Evolutionary conservation across 257 asterid species (phyloP).

Genomic region (Solanum gracilifrons): DNA sequence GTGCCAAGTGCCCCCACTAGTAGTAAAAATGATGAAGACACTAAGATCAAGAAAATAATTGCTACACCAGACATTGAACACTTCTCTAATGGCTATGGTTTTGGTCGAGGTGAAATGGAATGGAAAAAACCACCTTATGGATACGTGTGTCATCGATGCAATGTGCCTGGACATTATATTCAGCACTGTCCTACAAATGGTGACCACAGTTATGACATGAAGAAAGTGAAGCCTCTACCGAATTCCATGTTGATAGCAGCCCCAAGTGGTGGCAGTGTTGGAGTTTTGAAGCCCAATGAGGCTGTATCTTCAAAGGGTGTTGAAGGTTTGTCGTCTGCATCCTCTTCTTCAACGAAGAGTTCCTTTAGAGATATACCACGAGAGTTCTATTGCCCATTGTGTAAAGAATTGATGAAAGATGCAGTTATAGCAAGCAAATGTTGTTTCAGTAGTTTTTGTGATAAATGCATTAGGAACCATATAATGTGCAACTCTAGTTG

Average conservation of each 20-base stretch:
- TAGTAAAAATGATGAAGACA: background rate
- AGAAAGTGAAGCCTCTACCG: constrained; percentile 36
- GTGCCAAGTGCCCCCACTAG: background rate
- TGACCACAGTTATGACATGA: constrained; percentile 77
- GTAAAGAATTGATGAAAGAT: background rate
- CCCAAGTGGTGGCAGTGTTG: constrained; percentile 90
- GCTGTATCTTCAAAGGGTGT: constrained; percentile 1
- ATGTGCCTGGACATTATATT: constrained; percentile 82
- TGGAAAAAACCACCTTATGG: constrained; percentile 85
- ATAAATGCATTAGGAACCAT: constrained; percentile 72
- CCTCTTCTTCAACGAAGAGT: constrained; percentile 38
- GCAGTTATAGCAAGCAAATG: background rate
- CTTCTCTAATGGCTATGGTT: constrained; percentile 39
- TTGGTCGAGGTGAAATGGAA: constrained; percentile 73
- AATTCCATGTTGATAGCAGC: constrained; percentile 48
- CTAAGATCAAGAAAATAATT: constrained; percentile 47
- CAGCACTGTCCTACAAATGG: constrained; percentile 98
- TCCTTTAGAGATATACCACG: constrained; percentile 78
- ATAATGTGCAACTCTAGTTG: constrained; percentile 60
- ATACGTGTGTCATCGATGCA: constrained; percentile 90
- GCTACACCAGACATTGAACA: constrained; percentile 40
- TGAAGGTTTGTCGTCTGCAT: constrained; percentile 44
- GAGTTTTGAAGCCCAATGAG: constrained; percentile 13
- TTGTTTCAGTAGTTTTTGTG: background rate
- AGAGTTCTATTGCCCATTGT: constrained; percentile 3